Evolutionary conservation across 257 asterid genomes (phyloP), one percentile per base, ranked within the genome.

Genomic region (Rehmannia glutinosa): DNA sequence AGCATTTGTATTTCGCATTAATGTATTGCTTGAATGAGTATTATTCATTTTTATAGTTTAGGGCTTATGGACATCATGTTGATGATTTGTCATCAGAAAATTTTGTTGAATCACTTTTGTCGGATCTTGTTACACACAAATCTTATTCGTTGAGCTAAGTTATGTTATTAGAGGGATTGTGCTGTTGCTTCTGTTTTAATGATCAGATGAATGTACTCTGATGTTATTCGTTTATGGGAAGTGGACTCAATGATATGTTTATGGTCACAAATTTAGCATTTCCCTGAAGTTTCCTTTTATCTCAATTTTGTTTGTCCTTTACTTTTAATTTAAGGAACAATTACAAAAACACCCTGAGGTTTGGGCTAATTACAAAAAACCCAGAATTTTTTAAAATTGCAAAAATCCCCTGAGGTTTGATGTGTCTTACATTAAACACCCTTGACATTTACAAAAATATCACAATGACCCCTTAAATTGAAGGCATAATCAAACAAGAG

Each of bases 71-170:
- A 27, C 47, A 57, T 49, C 27, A 50, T 20, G 19, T 64, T 55
- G 83, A 72, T 68, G 75, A 68, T 72, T 62, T 45, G 23, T 55
- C 75, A 47, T 79, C 64, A 5, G 1, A 20, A 39, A 58, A 23
- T 61, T 65, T 72, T 62, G 69, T 47, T 50, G 36, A n/a, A 3
- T 53, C 3, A 20, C 15, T 35, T n/a, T 9, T 12, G 45, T 15
- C 23, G 20, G 21, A 30, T 35, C 11, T 1, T 68, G 78, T 59
- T n/a, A 27, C 8, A 35, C 20, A 12, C 16, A 15, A 7, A 9
- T 23, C 21, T 41, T 62, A 56, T 16, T 59, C 19, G 47, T 66
- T 73, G 68, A 66, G 62, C 62, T 11, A 8, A 19, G 20, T 21
- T 39, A 3, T 33, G 36, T 21, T 53, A n/a, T 19, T 49, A 32